Conservation (phyloP, 2,329 filamentous ascomycete genomes). For the Aspergillus sp. region DNA sequence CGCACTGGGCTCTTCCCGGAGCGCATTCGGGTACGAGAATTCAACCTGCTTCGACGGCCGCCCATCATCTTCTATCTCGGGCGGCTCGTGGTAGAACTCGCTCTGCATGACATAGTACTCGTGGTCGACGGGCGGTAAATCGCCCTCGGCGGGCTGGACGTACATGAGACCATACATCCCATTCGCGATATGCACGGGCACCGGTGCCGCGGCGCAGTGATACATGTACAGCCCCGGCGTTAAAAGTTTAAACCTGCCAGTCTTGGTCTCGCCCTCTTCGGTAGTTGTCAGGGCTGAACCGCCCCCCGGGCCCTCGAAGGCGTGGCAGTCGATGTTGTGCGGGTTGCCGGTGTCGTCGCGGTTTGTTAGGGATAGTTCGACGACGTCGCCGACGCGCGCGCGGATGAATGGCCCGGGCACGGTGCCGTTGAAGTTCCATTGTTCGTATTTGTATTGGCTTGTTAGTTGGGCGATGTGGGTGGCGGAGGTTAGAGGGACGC, state of each 20-base stretch:
- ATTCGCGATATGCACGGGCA: neutral
- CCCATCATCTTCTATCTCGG: neutral
- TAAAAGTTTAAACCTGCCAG: neutral
- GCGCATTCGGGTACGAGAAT: neutral
- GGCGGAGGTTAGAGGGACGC: conserved; percentile 27
- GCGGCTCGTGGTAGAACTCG: neutral
- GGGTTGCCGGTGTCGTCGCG: conserved; percentile 34
- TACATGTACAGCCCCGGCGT: neutral
- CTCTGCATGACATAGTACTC: neutral
- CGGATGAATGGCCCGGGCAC: conserved; percentile 38
- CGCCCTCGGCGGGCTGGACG: neutral
- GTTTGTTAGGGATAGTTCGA: conserved; percentile 29
- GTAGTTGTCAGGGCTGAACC: conserved; percentile 34
- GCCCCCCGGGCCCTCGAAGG: conserved; percentile 35
- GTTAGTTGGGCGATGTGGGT: conserved; percentile 32
- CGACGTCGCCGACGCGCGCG: conserved; percentile 29
- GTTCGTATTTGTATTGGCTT: conserved; percentile 36
- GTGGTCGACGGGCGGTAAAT: neutral
- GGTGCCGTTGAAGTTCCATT: conserved; percentile 37
- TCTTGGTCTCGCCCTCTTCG: conserved; percentile 34
- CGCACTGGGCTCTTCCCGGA: neutral
- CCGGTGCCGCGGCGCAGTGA: neutral
- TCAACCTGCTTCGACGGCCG: neutral
- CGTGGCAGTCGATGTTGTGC: conserved; percentile 39
- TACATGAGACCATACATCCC: neutral